Percentiles rank a stretch among this genome's conserved stretches.
phyloP scores from a whole-genome alignment of 2,329 filamentous ascomycete species.

The Penicillium griseofulvum region DNA sequence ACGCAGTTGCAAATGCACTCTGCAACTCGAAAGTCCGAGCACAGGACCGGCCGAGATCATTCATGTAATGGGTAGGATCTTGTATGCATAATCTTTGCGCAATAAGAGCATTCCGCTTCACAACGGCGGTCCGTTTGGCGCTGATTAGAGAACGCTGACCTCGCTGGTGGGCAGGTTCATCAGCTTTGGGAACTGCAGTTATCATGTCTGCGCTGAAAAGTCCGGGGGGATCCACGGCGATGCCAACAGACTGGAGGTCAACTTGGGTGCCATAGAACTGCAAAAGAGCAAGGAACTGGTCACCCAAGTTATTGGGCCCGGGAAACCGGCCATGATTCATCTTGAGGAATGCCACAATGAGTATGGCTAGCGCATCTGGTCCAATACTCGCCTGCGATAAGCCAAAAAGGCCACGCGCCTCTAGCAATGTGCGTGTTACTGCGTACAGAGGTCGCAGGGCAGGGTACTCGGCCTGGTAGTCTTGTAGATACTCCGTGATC shows the following conservation, averaged over 20 bases:
- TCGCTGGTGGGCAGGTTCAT: conserved; percentile 29
- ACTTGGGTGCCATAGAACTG: conserved; percentile 48
- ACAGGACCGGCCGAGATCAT: conserved; percentile 55
- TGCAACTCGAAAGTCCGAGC: conserved; percentile 52
- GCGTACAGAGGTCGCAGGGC: conserved; percentile 51
- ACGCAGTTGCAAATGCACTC: conserved; percentile 38
- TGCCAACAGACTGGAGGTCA: conserved; percentile 46
- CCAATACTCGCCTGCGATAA: conserved; percentile 51
- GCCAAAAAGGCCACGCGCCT: conserved; percentile 50
- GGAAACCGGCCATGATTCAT: conserved; percentile 38
- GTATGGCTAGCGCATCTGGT: conserved; percentile 56
- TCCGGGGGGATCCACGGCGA: conserved; percentile 50
- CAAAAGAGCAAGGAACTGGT: conserved; percentile 51
- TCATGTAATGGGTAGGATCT: conserved; percentile 58
- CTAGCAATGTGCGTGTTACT: conserved; percentile 51
- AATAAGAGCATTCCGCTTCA: conserved; percentile 27
- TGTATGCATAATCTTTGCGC: conserved; percentile 53
- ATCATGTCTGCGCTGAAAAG: conserved; percentile 37
- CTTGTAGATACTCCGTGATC: conserved; percentile 44
- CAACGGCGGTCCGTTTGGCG: conserved; percentile 32
- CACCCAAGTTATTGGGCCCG: conserved; percentile 34
- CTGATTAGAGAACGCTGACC: conserved; percentile 42
- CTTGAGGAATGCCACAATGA: conserved; percentile 56
- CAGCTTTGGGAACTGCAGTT: conserved; percentile 4
- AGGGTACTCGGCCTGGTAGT: conserved; percentile 51